phyloP scores from a whole-genome alignment of 768 basidiomycete species.

The Mycena indigotica region DNA sequence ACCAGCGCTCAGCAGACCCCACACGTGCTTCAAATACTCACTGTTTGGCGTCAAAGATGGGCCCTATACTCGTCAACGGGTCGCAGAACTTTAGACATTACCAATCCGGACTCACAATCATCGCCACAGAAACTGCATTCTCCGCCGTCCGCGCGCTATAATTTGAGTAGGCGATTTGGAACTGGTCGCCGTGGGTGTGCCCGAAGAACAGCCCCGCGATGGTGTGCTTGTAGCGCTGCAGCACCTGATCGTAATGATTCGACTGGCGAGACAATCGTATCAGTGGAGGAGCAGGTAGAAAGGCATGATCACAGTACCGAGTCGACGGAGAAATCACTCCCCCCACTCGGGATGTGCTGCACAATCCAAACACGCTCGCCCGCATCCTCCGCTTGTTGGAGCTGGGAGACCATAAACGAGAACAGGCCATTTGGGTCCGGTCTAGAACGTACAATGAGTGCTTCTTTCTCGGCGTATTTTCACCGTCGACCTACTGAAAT shows the following conservation, averaged over 20 bases:
- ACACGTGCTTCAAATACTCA: neutral
- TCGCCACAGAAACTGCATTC: constrained; percentile 28
- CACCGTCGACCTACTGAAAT: constrained; percentile 23
- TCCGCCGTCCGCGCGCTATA: constrained; percentile 27
- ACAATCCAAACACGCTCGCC: constrained; percentile 31
- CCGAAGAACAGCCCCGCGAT: constrained; percentile 44
- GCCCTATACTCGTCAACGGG: neutral
- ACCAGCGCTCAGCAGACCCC: neutral
- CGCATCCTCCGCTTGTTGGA: constrained; percentile 33
- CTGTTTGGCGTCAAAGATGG: neutral
- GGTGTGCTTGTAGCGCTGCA: constrained; percentile 40
- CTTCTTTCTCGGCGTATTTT: no score
- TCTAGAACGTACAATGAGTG: constrained; percentile 3
- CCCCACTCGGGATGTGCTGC: constrained; percentile 30
- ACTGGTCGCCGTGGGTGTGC: constrained; percentile 36
- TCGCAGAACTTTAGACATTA: neutral
- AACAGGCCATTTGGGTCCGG: constrained; percentile 41
- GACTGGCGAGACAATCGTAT: constrained; percentile 21
- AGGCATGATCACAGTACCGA: constrained; percentile 20
- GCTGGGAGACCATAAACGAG: constrained; percentile 34
- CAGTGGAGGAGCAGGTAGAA: neutral
- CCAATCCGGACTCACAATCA: constrained; percentile 26
- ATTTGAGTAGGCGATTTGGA: constrained; percentile 37
- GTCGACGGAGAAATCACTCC: constrained; percentile 26
- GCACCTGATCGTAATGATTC: constrained; percentile 41